Base-by-base conservation (phyloP, 495 filamentous ascomycete species). In the Trichoderma erinaceum region DNA sequence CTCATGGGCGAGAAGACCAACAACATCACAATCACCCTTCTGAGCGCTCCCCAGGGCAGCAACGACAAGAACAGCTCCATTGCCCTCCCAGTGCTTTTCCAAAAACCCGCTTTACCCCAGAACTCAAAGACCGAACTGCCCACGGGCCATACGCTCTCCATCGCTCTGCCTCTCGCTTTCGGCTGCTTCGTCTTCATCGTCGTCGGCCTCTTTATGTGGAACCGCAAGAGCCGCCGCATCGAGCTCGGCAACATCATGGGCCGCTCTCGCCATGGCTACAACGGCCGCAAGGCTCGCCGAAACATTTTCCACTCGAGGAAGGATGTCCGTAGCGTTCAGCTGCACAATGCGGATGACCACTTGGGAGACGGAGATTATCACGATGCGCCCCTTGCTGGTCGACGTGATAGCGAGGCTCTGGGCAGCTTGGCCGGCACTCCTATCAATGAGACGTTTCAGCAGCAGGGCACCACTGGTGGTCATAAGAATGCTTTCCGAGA, bases 11-110 rank as follows among this genome's bases (percentile, higher is more conserved):
- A 71, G 56, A 44, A 69, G 1, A 70, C 70, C 12, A 74, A 75
- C 70, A 83, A 81, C 73, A 74, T 83, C 69, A 78, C 78, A 13
- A 64, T 83, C 35, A 71, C 70, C 25, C 71, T 83, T 15, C 78
- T 75, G 29, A 21, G 48, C 65, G 43, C 27, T 41, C 65, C 70
- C 16, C 18, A 66, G 11, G 73, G 71, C 27, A 64, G 41, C 4
- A 44, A 66, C 18, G 12, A 67, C 16, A 71, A 72, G 23, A 41
- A 63, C 10, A 75, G 73, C 66, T 41, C 71, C n/a, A 48, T 50
- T 18, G 80, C 65, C 41, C 38, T 66, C 6, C 65, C 41, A 25
- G 41, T 66, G 6, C 41, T 27, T 43, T 61, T 61, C 23, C 23
- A 29, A 6, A 10, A 11, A 2, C 69, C 68, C n/a, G 75, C 74